A percentile compares a stretch with the other conserved stretches of the same genome.
These are phyloP conservation scores for Cadophora gregata DNA, from an alignment of 2,329 filamentous ascomycete species.

Conservation along the genomic window DNA sequence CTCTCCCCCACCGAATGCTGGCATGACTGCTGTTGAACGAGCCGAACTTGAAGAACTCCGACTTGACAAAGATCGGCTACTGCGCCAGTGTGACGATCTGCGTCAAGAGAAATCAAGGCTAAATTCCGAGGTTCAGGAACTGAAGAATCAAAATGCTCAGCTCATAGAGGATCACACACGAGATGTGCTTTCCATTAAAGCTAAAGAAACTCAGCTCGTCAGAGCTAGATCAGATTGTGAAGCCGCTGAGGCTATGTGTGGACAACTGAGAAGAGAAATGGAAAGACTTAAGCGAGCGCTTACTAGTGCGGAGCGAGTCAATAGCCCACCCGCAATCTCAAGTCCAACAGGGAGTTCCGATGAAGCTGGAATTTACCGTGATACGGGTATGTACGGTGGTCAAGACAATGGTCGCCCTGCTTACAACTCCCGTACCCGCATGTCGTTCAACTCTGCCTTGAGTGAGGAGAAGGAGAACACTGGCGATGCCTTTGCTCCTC, in stretches of 20 bases:
- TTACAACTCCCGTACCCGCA: constrained; percentile 41
- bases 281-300: constrained; percentile 92
- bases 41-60: constrained; percentile 93
- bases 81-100: constrained; percentile 78
- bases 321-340: constrained; percentile 44
- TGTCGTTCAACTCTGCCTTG: constrained; percentile 68
- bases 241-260: constrained; percentile 83
- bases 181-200: constrained; percentile 95
- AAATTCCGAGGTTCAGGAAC: constrained; percentile 85
- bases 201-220: constrained; percentile 96
- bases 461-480: constrained; percentile 82
- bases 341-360: constrained; percentile 56
- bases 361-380: constrained; percentile 65
- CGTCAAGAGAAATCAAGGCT: constrained; percentile 82
- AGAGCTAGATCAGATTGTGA: constrained; percentile 90
- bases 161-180: constrained; percentile 97
- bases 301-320: constrained; percentile 62
- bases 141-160: constrained; percentile 96
- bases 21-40: constrained; percentile 79
- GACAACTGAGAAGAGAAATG: constrained; percentile 84
- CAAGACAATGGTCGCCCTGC: constrained; percentile 36
- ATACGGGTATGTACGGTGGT: constrained; percentile 46
- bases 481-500: constrained; percentile 45
- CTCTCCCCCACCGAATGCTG: constrained; percentile 65
- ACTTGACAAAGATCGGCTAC: constrained; percentile 78